Percentiles rank a stretch among this genome's conserved stretches.
phyloP scores from a whole-genome alignment of 331 rosid species.

The Arachis monticola region DNA sequence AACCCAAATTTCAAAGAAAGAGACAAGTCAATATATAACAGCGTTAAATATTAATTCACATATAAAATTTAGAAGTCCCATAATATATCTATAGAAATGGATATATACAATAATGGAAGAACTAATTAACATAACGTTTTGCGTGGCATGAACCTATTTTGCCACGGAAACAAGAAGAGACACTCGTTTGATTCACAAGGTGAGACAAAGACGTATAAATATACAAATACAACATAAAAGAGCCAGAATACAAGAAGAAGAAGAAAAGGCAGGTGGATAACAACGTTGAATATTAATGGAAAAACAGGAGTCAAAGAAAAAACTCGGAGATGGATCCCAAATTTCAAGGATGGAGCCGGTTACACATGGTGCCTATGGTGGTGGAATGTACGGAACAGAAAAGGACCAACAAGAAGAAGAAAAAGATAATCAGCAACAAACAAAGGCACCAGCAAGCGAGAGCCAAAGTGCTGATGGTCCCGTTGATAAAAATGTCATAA shows the following conservation, averaged over 20 bases:
- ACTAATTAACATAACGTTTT: background rate
- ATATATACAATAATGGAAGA: background rate
- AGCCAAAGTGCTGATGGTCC: constrained; percentile 76
- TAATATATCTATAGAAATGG: background rate
- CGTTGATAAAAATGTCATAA: constrained; percentile 36
- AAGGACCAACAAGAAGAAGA: constrained; percentile 22
- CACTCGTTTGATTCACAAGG: constrained; percentile 16
- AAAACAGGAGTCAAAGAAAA: constrained; percentile 15
- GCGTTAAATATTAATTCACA: no score
- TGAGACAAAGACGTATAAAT: background rate
- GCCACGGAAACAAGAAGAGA: constrained; percentile 36
- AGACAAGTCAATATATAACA: no score
- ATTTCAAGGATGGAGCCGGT: constrained; percentile 60
- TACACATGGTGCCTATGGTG: constrained; percentile 67
- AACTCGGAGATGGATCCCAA: constrained; percentile 47
- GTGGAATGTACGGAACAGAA: constrained; percentile 64
- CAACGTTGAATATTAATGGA: constrained; percentile 12
- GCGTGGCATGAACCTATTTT: background rate
- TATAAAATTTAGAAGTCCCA: no score
- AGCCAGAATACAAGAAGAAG: background rate
- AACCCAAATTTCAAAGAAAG: no score
- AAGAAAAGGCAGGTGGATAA: background rate
- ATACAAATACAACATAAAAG: background rate
- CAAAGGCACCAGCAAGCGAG: constrained; percentile 57
- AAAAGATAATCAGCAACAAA: background rate